Evolutionary conservation across 2,329 filamentous ascomycete species (phyloP), one percentile per base, ranked within the genome.

Genomic region (Teratosphaeria nubilosa): DNA sequence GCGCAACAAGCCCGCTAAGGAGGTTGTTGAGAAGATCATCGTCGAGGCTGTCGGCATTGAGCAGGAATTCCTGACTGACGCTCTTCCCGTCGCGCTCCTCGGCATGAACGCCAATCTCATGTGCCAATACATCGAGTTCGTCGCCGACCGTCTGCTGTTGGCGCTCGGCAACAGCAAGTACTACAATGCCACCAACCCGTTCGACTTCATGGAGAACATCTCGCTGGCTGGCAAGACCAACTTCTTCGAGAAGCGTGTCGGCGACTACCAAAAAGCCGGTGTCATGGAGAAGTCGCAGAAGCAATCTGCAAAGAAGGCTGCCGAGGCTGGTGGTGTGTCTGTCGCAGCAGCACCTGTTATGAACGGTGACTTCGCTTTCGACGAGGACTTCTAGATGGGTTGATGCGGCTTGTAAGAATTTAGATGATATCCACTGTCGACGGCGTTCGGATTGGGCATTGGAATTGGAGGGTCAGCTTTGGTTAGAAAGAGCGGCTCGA

Each of bases 121-220:
- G 94, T 95, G 95, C 83, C 92, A 97, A 79, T 99, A 99, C 82
- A 99, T 99, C 67, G 94, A 99, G 84, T 99, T 99, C 69, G 94
- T 99, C 54, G 94, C 94, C 64, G 94, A 99, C 75, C 89, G 94
- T 68, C 87, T 99, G 37, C 84, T 99, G 37, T 80, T 97, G 59
- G 86, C 94, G 32, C 88, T 99, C 53, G 94, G 94, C 70, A 96
- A 96, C 77, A 83, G 88, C 69, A 97, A 96, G 82, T 82, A 88
- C 69, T 99, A 95, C 85, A 89, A 94, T 73, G 81, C 87, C 27
- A 84, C 86, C 74, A 99, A 99, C 80, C 94, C 94, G 73, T 99
- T 99, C 75, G 94, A 99, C 82, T 99, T 99, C 77, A 99, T 99
- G 94, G 94, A 99, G 83, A 96, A 96, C 79, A 99, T 99, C 77